phyloP scores from a whole-genome alignment of 2,329 filamentous ascomycete species.

The Paecilomyces variotii region DNA sequence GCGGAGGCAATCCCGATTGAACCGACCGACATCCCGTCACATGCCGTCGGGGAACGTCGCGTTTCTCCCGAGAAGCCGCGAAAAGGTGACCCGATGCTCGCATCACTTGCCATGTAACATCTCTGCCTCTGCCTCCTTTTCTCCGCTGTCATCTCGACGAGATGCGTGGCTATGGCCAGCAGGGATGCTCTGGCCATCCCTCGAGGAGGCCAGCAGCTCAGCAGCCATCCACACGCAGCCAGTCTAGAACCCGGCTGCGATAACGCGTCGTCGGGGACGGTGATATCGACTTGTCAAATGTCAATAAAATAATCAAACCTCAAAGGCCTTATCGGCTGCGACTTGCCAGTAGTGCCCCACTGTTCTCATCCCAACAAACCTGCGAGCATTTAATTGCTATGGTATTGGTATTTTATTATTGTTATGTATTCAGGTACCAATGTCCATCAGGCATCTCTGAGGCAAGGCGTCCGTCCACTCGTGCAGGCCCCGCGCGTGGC shows the following conservation, averaged over 20 bases:
- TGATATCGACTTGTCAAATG: neutral
- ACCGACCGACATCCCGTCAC: neutral
- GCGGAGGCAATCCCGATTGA: neutral
- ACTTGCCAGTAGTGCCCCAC: neutral
- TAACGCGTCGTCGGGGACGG: neutral
- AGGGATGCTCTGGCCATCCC: neutral
- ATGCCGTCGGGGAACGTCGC: neutral
- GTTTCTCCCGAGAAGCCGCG: neutral
- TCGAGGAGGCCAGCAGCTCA: neutral
- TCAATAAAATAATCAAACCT: neutral
- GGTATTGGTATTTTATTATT: no score
- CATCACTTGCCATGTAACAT: neutral
- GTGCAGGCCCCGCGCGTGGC: neutral
- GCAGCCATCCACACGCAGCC: neutral
- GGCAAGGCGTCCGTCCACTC: neutral
- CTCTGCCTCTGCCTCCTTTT: neutral
- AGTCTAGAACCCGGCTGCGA: neutral
- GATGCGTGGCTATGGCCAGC: neutral
- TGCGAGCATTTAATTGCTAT: neutral
- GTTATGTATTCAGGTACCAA: neutral
- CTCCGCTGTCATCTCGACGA: neutral
- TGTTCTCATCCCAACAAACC: neutral
- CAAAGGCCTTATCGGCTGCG: neutral
- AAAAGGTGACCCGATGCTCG: neutral
- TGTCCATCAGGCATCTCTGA: neutral